Conservation (phyloP, 192 early-diverging fungal genomes). For the Lunasporangiospora selenospora region DNA sequence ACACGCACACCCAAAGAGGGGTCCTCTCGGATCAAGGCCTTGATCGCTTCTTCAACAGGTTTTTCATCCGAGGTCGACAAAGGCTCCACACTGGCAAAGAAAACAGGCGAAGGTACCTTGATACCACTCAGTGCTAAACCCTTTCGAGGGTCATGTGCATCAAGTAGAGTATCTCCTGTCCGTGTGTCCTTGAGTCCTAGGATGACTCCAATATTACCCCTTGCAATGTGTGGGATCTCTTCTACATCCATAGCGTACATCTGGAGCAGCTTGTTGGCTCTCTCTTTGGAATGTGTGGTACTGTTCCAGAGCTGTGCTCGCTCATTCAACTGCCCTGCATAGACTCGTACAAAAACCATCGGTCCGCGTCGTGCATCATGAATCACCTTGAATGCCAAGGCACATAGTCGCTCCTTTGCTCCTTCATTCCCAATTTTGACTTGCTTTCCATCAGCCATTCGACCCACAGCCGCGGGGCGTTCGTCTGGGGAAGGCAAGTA, state of each 20-base stretch:
- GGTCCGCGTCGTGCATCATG: constrained; percentile 87
- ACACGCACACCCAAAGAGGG: constrained; percentile 78
- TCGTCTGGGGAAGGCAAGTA: constrained; percentile 88
- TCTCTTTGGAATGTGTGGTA: constrained; percentile 71
- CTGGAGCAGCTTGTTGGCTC: constrained; percentile 82
- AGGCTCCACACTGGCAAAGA: constrained; percentile 80
- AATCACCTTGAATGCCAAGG: constrained; percentile 94
- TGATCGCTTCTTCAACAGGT: constrained; percentile 74
- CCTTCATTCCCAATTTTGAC: constrained; percentile 50
- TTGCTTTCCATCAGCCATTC: constrained; percentile 50
- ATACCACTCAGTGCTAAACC: constrained; percentile 74
- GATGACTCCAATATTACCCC: constrained; percentile 88
- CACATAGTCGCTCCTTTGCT: constrained; percentile 70
- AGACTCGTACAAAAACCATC: constrained; percentile 91
- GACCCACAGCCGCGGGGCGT: constrained; percentile 63
- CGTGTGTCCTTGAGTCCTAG: constrained; percentile 82
- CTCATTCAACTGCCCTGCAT: constrained; percentile 77
- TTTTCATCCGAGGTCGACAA: constrained; percentile 80
- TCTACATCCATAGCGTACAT: constrained; percentile 93
- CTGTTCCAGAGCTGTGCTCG: constrained; percentile 74
- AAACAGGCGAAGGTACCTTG: constrained; percentile 85
- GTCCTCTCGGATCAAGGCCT: constrained; percentile 83
- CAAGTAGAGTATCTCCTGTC: constrained; percentile 86
- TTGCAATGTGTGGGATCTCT: constrained; percentile 72
- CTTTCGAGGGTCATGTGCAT: constrained; percentile 58